These are phyloP conservation scores for Phytopythium sindhum DNA, from an alignment of 352 stramenopile species.

Conservation along the genomic window DNA sequence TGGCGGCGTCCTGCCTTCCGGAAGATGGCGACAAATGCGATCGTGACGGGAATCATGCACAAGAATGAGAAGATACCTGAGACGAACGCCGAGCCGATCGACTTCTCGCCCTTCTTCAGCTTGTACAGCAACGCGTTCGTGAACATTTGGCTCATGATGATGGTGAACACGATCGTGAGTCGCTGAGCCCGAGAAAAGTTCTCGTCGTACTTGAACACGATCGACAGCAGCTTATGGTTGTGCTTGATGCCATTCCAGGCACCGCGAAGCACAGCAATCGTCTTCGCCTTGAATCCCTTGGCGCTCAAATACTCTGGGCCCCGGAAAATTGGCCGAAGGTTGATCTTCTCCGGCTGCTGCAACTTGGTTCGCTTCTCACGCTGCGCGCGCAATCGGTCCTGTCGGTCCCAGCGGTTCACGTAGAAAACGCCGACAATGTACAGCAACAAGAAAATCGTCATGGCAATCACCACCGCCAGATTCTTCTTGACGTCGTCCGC, in stretches of 20 bases:
- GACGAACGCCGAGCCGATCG: slow-evolving; percentile 43
- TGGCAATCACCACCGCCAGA: slow-evolving; percentile 43
- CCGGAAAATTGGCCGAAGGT: slow-evolving; percentile 57
- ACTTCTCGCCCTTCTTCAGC: slow-evolving; percentile 45
- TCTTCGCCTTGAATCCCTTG: slow-evolving; percentile 40
- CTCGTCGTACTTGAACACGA: slow-evolving; percentile 73
- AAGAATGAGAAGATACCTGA: slow-evolving; percentile 53
- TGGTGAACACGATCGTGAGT: slow-evolving; percentile 66
- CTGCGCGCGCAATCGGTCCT: slow-evolving; percentile 32
- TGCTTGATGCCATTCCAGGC: slow-evolving; percentile 54
- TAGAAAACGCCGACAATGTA: slow-evolving; percentile 57
- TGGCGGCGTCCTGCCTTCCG: slow-evolving; percentile 61
- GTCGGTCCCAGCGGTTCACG: slow-evolving; percentile 55
- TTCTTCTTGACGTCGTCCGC: slow-evolving; percentile 57
- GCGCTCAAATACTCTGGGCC: slow-evolving; percentile 57
- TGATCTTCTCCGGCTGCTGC: slow-evolving; percentile 48
- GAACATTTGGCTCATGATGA: slow-evolving; percentile 73
- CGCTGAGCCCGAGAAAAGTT: slow-evolving; percentile 59
- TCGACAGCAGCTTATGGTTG: slow-evolving; percentile 68
- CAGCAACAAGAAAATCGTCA: slow-evolving; percentile 45
- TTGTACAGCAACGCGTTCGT: slow-evolving; percentile 63
- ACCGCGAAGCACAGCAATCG: slow-evolving; percentile 26
- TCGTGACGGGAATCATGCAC: slow-evolving; percentile 59
- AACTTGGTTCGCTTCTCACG: slow-evolving; percentile 31
- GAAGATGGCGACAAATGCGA: slow-evolving; percentile 70